phyloP scores from a whole-genome alignment of 2,329 filamentous ascomycete species.

The Verticillium alfalfae region DNA sequence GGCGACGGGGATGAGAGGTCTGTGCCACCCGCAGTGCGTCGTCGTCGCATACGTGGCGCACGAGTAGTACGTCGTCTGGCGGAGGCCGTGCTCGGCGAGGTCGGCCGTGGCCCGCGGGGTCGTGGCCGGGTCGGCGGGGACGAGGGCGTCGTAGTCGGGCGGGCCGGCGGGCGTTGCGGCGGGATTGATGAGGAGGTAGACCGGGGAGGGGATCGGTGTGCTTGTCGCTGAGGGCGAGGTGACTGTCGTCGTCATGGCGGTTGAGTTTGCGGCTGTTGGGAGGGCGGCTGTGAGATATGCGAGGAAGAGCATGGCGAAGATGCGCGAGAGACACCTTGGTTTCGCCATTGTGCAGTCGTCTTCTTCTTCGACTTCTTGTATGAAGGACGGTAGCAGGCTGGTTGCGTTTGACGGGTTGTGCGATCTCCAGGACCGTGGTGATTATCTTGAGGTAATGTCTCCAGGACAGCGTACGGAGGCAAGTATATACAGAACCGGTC shows the following conservation, averaged over 20 bases:
- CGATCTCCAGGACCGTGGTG: not conserved
- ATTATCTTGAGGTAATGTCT: not conserved
- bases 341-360: not conserved
- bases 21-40: slow-evolving; percentile 12
- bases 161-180: slow-evolving; percentile 3
- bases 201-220: not conserved
- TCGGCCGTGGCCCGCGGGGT: slow-evolving; percentile 9
- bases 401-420: too few relatives aligned
- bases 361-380: not conserved
- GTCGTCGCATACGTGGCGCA: slow-evolving; percentile 7
- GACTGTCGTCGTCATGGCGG: not conserved
- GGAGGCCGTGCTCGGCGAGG: slow-evolving; percentile 10
- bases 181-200: not conserved
- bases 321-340: not conserved
- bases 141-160: slow-evolving; percentile 10
- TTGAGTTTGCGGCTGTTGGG: not conserved
- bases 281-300: slow-evolving; percentile 1
- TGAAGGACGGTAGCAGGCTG: too few relatives aligned
- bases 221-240: not conserved
- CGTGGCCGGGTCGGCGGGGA: slow-evolving; percentile 9
- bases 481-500: not conserved
- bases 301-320: slow-evolving; percentile 4
- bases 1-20: slow-evolving; percentile 8
- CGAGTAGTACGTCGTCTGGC: slow-evolving; percentile 10
- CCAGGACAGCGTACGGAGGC: too few relatives aligned